phyloP scores from a whole-genome alignment of 805 yeast genomes.

The Kuraishia piskuri region DNA sequence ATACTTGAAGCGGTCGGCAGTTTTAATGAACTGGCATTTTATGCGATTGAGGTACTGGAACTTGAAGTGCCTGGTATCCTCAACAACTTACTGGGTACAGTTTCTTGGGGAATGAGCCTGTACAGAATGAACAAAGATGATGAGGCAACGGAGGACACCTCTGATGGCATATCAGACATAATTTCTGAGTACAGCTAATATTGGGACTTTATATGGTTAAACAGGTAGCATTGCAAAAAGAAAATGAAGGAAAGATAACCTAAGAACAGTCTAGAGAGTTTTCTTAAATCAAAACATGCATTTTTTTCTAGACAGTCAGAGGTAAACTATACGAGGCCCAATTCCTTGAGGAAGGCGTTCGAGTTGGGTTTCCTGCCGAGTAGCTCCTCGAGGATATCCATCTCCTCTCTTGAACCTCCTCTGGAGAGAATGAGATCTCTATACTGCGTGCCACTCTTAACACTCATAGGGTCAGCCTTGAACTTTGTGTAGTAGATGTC shows the following conservation, averaged over 20 bases:
- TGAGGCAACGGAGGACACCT: conserved; percentile 9
- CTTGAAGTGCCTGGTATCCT: conserved; percentile 14
- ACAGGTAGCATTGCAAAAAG: too few relatives aligned
- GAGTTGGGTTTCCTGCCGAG: conserved; percentile 72
- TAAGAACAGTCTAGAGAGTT: too few relatives aligned
- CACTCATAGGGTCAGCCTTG: conserved; percentile 57
- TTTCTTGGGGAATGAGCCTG: conserved; percentile 21
- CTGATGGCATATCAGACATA: background rate
- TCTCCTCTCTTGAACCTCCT: conserved; percentile 70
- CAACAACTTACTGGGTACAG: conserved; percentile 12
- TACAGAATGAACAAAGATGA: conserved; percentile 21
- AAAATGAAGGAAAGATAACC: too few relatives aligned
- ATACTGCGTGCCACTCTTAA: conserved; percentile 52
- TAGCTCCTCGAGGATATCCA: conserved; percentile 53
- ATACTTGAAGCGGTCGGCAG: conserved; percentile 20
- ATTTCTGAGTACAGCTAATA: conserved; percentile 1
- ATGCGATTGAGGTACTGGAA: conserved; percentile 15
- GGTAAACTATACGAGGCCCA: conserved; percentile 35
- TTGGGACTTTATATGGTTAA: too few relatives aligned
- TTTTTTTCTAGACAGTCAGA: too few relatives aligned
- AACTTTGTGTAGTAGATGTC: conserved; percentile 73
- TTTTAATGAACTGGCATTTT: conserved; percentile 20
- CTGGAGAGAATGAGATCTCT: conserved; percentile 60
- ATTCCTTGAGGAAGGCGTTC: conserved; percentile 62
- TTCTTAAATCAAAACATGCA: background rate